Conservation (phyloP, 495 filamentous ascomycete species). For the Cladorrhinum samala region DNA sequence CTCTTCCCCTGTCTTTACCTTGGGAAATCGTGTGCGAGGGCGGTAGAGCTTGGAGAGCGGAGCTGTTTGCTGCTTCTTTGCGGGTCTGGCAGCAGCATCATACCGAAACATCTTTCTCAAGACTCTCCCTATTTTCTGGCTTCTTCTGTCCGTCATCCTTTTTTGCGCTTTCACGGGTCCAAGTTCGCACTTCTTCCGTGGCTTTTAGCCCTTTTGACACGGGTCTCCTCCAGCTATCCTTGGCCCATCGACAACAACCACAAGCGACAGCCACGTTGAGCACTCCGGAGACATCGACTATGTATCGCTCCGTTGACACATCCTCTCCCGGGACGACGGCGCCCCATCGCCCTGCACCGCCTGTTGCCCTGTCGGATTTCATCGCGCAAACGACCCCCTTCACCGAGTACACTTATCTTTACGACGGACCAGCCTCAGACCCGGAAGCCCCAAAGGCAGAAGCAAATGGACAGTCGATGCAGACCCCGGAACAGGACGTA, state of each 20-base stretch:
- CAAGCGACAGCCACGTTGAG: background rate
- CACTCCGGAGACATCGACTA: conserved; percentile 4
- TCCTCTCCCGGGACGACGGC: conserved; percentile 8
- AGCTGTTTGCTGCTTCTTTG: background rate
- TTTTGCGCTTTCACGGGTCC: background rate
- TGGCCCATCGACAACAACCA: background rate
- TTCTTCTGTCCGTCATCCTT: background rate
- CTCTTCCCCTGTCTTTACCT: background rate
- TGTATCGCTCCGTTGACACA: conserved; percentile 18
- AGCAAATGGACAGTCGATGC: background rate
- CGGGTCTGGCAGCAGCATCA: background rate
- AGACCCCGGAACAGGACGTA: background rate
- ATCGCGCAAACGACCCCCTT: conserved; percentile 15
- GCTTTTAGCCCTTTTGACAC: background rate
- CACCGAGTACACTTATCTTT: conserved; percentile 12
- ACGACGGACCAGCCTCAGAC: conserved; percentile 9
- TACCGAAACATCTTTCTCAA: no score
- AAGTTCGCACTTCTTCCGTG: background rate
- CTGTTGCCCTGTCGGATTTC: conserved; percentile 23
- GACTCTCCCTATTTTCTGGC: background rate
- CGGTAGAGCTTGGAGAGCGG: background rate
- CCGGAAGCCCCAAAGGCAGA: background rate
- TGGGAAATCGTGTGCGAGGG: background rate
- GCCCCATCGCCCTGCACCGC: conserved; percentile 16
- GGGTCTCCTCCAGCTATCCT: background rate